Base-by-base conservation (phyloP, 192 early-diverging fungal genomes). In the Umbelopsis sp. region DNA sequence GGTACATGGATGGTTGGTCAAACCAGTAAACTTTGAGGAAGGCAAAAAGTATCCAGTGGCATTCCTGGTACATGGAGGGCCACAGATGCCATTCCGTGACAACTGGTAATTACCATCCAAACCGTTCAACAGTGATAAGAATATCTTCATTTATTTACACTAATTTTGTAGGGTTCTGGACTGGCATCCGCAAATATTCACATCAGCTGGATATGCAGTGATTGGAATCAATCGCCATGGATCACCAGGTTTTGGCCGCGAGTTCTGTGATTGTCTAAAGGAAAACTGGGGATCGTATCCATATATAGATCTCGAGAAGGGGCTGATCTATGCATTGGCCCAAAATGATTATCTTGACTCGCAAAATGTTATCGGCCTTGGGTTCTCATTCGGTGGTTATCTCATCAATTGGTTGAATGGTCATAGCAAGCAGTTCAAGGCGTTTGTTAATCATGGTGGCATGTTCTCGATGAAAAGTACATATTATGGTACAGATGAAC, bases 371-470 rank as follows among this genome's bases (percentile, higher is more conserved):
- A 79, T 80, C 32, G 90, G 81, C 21, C 70, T 91, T 31, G 91
- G 91, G 36, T 88, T 88, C 1, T 88, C 86, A 2, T 93, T 90
- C 73, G 91, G 91, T 69, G 91, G 91, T n/a, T 93, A 88, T 72
- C 88, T 90, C 88, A 81, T 90, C 70, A 93, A 93, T 80, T 93
- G 91, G 91, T 76, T 93, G 71, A 93, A 93, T 69, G 83, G 83
- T 12, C 86, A 91, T 68, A 89, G 86, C 7, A 66, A 77, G 44
- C 71, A 85, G n/a, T 93, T 91, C 75, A 73, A 74, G 29, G 80
- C 80, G 29, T 76, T 90, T 62, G 90, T 91, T 49, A 86, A 83
- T 70, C 88, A 91, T 68, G 91, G 90, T 70, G 91, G 91, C 66
- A 82, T 87, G 65, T 91, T 91, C 80, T 78, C 79, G 25, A 78